phyloP scores from a whole-genome alignment of 352 stramenopile species.

The Phytophthora crassamura region DNA sequence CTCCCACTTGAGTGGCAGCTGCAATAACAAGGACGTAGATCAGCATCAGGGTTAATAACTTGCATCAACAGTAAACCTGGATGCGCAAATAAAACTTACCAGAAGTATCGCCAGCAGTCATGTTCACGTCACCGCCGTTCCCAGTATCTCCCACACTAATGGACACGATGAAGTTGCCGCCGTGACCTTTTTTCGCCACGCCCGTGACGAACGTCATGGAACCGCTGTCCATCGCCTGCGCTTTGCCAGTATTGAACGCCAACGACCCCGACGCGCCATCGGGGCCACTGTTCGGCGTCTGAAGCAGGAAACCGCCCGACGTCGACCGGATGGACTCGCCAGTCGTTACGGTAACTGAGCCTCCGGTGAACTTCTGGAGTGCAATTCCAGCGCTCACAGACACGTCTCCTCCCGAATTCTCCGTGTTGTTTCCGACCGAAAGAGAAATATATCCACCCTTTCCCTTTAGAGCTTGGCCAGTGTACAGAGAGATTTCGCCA shows the following conservation, averaged over 20 bases:
- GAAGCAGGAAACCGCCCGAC: conserved; percentile 59
- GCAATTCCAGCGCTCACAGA: conserved; percentile 73
- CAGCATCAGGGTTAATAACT: conserved; percentile 3
- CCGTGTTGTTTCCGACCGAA: conserved; percentile 60
- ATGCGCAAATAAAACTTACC: conserved; percentile 40
- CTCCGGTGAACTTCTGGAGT: conserved; percentile 61
- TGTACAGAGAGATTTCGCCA: conserved; percentile 67
- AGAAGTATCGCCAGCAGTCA: conserved; percentile 74
- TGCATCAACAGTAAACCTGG: not conserved
- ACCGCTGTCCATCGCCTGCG: conserved; percentile 27
- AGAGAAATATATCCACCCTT: conserved; percentile 68
- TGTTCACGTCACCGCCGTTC: conserved; percentile 43
- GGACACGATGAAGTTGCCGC: conserved; percentile 31
- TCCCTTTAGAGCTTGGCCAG: conserved; percentile 57
- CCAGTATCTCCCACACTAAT: conserved; percentile 35
- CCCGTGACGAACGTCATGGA: conserved; percentile 36
- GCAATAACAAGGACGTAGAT: conserved; percentile 23
- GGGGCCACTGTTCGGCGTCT: conserved; percentile 59
- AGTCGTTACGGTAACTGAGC: conserved; percentile 60
- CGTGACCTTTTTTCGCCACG: conserved; percentile 31
- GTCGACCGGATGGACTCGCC: conserved; percentile 64
- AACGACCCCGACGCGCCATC: conserved; percentile 61
- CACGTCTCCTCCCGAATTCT: conserved; percentile 62
- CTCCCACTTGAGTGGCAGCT: conserved; percentile 49
- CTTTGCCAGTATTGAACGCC: conserved; percentile 32